Evolutionary conservation across 2,329 filamentous ascomycete species (phyloP), one percentile per base, ranked within the genome.

Genomic region (Sporothrix curviconia): DNA sequence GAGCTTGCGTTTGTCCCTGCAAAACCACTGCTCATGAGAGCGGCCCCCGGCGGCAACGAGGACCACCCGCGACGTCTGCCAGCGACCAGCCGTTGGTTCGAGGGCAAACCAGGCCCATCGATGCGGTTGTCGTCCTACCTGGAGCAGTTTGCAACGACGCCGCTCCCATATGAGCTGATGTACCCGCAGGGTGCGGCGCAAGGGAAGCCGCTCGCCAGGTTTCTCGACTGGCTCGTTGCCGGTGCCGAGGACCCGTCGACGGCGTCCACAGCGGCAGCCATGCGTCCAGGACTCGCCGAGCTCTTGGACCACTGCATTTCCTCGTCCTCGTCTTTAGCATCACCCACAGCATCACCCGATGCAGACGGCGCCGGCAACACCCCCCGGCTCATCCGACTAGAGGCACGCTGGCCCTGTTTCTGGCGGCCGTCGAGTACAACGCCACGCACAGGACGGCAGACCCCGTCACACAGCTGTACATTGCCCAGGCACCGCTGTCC

Each of bases 401-500:
- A 81, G 25, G 83, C 83, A 1, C 85, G 0, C 71, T 95, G 0
- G 74, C 74, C 37, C 76, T 92, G 34, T 82, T 95, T 47, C 70
- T 86, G 15, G 77, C 82, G 49, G 78, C 76, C 7, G 63, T 75
- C n/a, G 67, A 74, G 51, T 83, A 77, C 68, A 83, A 82, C 58
- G 34, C 55, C 11, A 22, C 2, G 25, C 49, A 55, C 5, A 3
- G 37, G 19, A 4, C 14, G 3, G 3, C 32, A 25, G 25, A 34
- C 7, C 15, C 14, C 14, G 9, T 69, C 50, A 69, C 56, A 2
- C 71, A 76, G n/a, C 75, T 96, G 3, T 97, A 97, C 69, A 85
- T 97, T 55, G 92, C 92, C 0, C 94, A 97, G 72, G 87, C 85
- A 14, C 78, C 86, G 32, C 77, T 96, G 2, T 67, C 76, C 4